A percentile compares a stretch with the other conserved stretches of the same genome.
These are phyloP conservation scores for Trichoderma polysporum DNA, from an alignment of 2,329 filamentous ascomycete genomes.

Conservation along the genomic window DNA sequence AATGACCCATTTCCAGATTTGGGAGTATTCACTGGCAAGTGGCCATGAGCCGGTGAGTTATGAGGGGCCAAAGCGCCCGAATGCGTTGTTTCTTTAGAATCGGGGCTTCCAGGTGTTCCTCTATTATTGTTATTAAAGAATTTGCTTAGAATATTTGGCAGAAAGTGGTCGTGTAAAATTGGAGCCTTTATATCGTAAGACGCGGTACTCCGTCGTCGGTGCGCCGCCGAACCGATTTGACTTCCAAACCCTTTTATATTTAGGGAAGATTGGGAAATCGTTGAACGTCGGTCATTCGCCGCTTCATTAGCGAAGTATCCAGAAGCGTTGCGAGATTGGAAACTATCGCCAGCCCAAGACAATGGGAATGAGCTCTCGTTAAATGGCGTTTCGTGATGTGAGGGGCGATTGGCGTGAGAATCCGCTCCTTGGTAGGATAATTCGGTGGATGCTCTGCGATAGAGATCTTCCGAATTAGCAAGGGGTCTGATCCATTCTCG, in stretches of 20 bases:
- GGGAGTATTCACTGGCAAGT: neutral
- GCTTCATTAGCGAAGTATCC: constrained; percentile 22
- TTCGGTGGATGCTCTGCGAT: constrained; percentile 13
- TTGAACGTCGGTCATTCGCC: neutral
- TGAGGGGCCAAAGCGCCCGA: neutral
- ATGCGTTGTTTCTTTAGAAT: neutral
- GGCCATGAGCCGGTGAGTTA: neutral
- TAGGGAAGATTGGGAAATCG: neutral
- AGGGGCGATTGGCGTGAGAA: constrained; percentile 28
- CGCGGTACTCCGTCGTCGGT: constrained; percentile 31
- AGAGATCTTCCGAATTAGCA: constrained; percentile 23
- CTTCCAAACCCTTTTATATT: constrained; percentile 26
- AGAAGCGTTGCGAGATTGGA: constrained; percentile 28
- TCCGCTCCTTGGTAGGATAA: constrained; percentile 35
- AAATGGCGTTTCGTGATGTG: constrained; percentile 11
- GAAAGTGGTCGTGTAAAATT: constrained; percentile 22
- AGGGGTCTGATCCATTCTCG: constrained; percentile 35
- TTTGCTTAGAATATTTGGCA: constrained; percentile 31
- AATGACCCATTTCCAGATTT: neutral
- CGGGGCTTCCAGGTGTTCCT: constrained; percentile 21
- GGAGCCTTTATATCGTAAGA: constrained; percentile 3
- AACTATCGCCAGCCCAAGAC: constrained; percentile 21
- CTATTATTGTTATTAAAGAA: constrained; percentile 31
- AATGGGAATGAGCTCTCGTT: constrained; percentile 22
- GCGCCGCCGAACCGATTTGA: constrained; percentile 29